Percentiles rank a stretch among this genome's conserved stretches.
These are phyloP conservation scores for Biscogniauxia sp. DNA, from an alignment of 2,329 filamentous ascomycete species.

Conservation along the genomic window DNA sequence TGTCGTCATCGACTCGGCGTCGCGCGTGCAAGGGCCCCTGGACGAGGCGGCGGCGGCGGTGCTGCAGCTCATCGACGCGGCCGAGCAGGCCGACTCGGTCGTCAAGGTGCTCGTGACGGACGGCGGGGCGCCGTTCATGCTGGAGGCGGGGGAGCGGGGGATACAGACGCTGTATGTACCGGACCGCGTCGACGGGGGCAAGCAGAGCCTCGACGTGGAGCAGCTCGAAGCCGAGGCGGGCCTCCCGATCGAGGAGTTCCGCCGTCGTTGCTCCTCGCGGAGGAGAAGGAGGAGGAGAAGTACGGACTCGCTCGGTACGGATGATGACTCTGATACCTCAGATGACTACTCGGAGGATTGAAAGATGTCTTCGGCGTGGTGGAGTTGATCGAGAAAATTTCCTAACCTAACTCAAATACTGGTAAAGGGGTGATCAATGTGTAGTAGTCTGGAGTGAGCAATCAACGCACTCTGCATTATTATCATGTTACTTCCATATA, in stretches of 20 bases:
- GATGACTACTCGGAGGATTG: neutral
- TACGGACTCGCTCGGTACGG: neutral
- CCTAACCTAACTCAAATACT: too few species aligned
- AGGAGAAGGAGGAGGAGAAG: neutral
- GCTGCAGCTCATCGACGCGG: constrained; percentile 4
- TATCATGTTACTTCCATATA: too few species aligned
- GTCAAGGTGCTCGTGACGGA: constrained; percentile 10
- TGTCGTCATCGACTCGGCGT: constrained; percentile 7
- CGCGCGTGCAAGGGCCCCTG: constrained; percentile 5
- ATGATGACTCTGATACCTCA: constrained; percentile 2
- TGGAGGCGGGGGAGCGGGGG: constrained; percentile 2
- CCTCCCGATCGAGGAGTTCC: constrained; percentile 6
- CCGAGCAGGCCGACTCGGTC: constrained; percentile 2
- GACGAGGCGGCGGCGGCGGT: constrained; percentile 1
- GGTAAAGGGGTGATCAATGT: too few species aligned
- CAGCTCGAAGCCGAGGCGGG: constrained; percentile 5
- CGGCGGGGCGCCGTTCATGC: constrained; percentile 3
- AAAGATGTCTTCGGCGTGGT: neutral
- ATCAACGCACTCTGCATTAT: too few species aligned
- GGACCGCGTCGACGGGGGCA: constrained; percentile 10
- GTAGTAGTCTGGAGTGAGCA: too few species aligned
- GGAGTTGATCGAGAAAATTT: too few species aligned
- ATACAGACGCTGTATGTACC: constrained; percentile 5
- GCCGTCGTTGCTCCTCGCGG: constrained; percentile 3
- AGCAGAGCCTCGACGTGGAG: constrained; percentile 7